A percentile compares a stretch with the other conserved stretches of the same genome.
Conservation (phyloP, 192 early-diverging fungal species). For the Paraglomus occultum region DNA sequence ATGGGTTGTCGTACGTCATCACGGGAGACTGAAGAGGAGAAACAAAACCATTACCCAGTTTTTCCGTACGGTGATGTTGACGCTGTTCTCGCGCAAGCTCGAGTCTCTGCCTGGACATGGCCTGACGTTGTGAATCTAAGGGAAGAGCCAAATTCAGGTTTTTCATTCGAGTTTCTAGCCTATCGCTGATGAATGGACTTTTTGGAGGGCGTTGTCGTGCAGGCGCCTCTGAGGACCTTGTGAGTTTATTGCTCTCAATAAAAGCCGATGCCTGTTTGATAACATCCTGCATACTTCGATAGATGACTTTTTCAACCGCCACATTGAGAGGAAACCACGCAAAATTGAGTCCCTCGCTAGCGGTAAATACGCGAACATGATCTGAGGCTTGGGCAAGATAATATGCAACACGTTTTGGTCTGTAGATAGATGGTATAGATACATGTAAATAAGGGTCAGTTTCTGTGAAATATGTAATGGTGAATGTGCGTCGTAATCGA, state of each 20-base stretch:
- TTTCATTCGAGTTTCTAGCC: constrained; percentile 43
- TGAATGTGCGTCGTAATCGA: background rate
- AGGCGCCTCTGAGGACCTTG: constrained; percentile 33
- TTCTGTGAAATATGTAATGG: background rate
- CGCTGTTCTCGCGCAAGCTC: constrained; percentile 24
- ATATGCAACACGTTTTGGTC: constrained; percentile 79
- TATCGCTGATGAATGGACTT: constrained; percentile 41
- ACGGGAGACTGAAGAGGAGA: constrained; percentile 37
- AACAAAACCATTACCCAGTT: constrained; percentile 32
- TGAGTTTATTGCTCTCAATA: constrained; percentile 55
- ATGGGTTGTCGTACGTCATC: constrained; percentile 61
- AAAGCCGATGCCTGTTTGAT: constrained; percentile 65
- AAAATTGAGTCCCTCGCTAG: constrained; percentile 68
- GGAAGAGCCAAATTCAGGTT: constrained; percentile 49
- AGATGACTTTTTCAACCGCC: constrained; percentile 67
- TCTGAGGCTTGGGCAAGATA: constrained; percentile 71
- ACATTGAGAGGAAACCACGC: constrained; percentile 66
- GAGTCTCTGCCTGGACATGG: constrained; percentile 36
- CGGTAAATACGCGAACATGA: constrained; percentile 56
- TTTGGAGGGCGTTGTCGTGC: constrained; percentile 41
- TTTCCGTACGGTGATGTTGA: constrained; percentile 34
- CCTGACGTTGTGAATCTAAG: constrained; percentile 47
- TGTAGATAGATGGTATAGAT: constrained; percentile 21
- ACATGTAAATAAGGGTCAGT: background rate
- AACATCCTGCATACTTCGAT: constrained; percentile 82